Base-by-base conservation (phyloP, 495 filamentous ascomycete species). In the Penicillium flavigenum region DNA sequence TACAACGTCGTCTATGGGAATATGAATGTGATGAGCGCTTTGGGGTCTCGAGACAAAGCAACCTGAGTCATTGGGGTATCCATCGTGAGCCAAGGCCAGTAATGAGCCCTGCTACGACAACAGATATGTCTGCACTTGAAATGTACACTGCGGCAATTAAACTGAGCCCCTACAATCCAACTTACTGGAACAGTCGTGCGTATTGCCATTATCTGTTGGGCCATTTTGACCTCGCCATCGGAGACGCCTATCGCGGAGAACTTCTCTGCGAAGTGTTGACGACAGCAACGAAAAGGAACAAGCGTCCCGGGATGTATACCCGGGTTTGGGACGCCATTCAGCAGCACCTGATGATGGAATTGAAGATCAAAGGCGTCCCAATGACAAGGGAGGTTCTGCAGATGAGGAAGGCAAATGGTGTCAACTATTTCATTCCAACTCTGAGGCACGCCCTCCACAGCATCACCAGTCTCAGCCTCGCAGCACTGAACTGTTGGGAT, bases 191-290 rank as follows among this genome's bases (percentile, higher is more conserved):
- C 47, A 76, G 83, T 53, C 81, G 90, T 17, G 86, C 89, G n/a
- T 76, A 82, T 31, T 81, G 83, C 17, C 84, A 93, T 68, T 77
- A 85, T 41, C 71, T 83, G 46, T 83, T 91, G 20, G 87, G 79
- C 27, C 92, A 89, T 66, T 92, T 88, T 10, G 92, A 96, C 63
- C 79, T 96, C 12, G 89, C 89, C 9, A 83, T 86, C 34, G 89
- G 89, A 26, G 92, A 94, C 67, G 88, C 88, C 12, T 94, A 96
- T 69, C 85, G 88, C 52, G 89, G 89, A 7, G 79, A 92, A 4
- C 78, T 95, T 29, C 79, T 96, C 4, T 70, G 65, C 34, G 67
- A 76, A 22, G 60, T 70, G 6, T 47, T 76, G 39, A 53, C 39
- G n/a, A 43, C 9, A 24, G 47, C 19, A 60, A 69, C n/a, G 20